Conservation (phyloP, 2,329 filamentous ascomycete genomes). For the Exophiala viscosa region DNA sequence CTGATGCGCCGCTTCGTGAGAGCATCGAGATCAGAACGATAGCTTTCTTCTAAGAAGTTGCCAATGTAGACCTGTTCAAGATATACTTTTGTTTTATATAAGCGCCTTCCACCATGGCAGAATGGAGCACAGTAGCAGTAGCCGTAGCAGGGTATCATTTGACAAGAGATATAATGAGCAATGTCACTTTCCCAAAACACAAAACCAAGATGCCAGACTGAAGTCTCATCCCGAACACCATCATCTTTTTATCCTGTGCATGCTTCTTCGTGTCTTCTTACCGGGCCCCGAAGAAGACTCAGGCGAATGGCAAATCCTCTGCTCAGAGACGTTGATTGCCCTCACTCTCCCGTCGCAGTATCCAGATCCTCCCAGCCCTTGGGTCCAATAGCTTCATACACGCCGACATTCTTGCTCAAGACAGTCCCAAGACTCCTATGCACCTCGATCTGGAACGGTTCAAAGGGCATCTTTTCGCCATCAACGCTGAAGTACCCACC, state of each 20-base stretch:
- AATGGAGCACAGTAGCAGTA: no score
- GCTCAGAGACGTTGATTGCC: neutral
- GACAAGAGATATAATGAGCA: no score
- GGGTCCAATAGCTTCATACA: conserved; percentile 58
- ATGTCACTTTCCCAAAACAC: no score
- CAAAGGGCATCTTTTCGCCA: conserved; percentile 81
- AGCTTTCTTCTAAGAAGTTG: conserved; percentile 35
- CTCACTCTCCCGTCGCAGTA: neutral
- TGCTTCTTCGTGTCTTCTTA: no score
- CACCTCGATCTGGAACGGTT: conserved; percentile 86
- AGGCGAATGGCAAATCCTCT: neutral
- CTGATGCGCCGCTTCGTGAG: conserved; percentile 35
- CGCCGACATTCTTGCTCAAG: conserved; percentile 68
- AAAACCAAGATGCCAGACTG: neutral
- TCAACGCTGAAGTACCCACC: conserved; percentile 91
- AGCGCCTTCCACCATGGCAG: no score
- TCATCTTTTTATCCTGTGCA: neutral
- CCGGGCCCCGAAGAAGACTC: no score
- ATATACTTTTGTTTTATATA: no score
- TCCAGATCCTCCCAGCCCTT: conserved; percentile 22
- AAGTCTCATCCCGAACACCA: no score
- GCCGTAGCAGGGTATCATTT: no score
- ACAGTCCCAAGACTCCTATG: conserved; percentile 78
- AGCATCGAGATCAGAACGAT: conserved; percentile 42
- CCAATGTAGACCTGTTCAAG: no score